Base-by-base conservation (phyloP, 2,329 filamentous ascomycete genomes). In the Trichophyton schoenleinii region DNA sequence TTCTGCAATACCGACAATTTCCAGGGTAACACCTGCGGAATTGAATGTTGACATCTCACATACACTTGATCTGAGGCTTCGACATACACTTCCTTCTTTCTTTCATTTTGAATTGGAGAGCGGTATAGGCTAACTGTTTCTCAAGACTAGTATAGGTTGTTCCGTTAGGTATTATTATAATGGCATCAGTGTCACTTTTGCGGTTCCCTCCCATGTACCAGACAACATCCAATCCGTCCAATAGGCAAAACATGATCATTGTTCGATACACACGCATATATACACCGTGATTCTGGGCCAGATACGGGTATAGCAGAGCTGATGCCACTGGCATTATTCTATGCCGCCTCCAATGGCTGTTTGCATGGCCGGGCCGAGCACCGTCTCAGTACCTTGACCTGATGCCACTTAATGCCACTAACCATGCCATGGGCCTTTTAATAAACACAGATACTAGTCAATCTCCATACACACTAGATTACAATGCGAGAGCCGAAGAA, bases 1-100 rank as follows among this genome's bases (percentile, higher is more conserved):
- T 76, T 76, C 74, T 76, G 74, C 74, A 76, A 76, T 75, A 64
- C 74, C 60, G 73, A 76, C 73, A 75, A 68, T 72, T 73, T 73
- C 73, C 73, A 63, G 64, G 58, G 44, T 64, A 65, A 72, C 69
- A 70, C 71, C 64, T 68, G 74, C 71, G 74, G 74, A 73, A 73
- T 73, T 75, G 74, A 60, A 63, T 76, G 74, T 75, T 71, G 74
- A 76, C 72, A 62, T 61, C 64, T 71, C 73, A 55, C 52, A 74
- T 76, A 76, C 74, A 76, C 74, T 76, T 76, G 74, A 76, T 72
- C 74, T 76, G 74, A 76, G 61, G 61, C 34, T 36, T 25, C 7
- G 9, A 18, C 18, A 25, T 25, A 28, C n/a, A 13, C n/a, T 11
- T 7, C 52, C 8, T 9, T 11, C 6, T 20, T 36, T 28, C 34